These are phyloP conservation scores for Colletotrichum melonis DNA, from an alignment of 2,329 filamentous ascomycete genomes.

Conservation along the genomic window DNA sequence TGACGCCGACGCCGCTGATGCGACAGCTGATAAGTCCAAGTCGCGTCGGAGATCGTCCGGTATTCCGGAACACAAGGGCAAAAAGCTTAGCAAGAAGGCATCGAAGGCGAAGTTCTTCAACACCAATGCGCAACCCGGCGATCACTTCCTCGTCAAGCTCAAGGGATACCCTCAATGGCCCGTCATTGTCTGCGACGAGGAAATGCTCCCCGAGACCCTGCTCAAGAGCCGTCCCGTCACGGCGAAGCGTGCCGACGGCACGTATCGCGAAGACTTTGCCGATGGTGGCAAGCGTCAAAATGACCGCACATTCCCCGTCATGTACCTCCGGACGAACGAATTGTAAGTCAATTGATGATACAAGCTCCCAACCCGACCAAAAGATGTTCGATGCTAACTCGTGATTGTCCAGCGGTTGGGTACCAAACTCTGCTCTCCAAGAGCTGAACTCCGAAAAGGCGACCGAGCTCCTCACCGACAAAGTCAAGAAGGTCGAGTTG, in stretches of 20 bases:
- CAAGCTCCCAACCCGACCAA: not conserved
- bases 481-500: slow-evolving; percentile 80
- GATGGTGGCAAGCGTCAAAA: slow-evolving; percentile 88
- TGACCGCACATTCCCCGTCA: slow-evolving; percentile 91
- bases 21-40: slow-evolving; percentile 55
- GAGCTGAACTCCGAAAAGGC: slow-evolving; percentile 82
- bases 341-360: slow-evolving; percentile 76
- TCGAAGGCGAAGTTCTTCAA: slow-evolving; percentile 78
- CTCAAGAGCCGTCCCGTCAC: slow-evolving; percentile 85
- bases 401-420: slow-evolving; percentile 78
- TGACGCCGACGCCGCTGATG: slow-evolving; percentile 44
- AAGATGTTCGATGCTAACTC: slow-evolving; percentile 12
- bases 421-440: slow-evolving; percentile 83
- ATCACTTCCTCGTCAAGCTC: slow-evolving; percentile 92
- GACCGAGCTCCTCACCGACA: slow-evolving; percentile 75
- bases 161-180: slow-evolving; percentile 97
- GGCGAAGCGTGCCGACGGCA: slow-evolving; percentile 83
- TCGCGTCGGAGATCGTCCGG: slow-evolving; percentile 79
- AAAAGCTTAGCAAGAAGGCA: slow-evolving; percentile 88
- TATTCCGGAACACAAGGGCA: slow-evolving; percentile 74
- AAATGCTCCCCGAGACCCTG: slow-evolving; percentile 87
- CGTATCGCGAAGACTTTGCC: slow-evolving; percentile 86
- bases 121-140: slow-evolving; percentile 86
- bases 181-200: slow-evolving; percentile 91
- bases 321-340: slow-evolving; percentile 96